These are phyloP conservation scores for Eurotiales sp. DNA, from an alignment of 2,329 filamentous ascomycete genomes.

Conservation along the genomic window DNA sequence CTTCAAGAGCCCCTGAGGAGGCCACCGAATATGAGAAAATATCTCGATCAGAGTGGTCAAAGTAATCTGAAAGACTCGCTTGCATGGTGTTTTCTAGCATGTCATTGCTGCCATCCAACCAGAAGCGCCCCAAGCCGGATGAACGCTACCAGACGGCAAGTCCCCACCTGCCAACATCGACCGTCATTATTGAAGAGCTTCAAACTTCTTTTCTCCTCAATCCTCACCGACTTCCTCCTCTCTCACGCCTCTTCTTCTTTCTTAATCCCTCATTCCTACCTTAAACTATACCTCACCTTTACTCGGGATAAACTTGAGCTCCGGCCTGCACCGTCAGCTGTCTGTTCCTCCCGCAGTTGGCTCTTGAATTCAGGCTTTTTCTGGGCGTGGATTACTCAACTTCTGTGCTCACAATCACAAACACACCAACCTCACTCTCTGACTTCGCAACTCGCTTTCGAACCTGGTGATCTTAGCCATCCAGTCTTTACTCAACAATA, in stretches of 20 bases:
- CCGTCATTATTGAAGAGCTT: slow-evolving; percentile 54
- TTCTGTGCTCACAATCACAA: background rate
- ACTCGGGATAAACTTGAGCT: slow-evolving; percentile 18
- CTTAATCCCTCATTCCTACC: slow-evolving; percentile 10
- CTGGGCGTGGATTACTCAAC: slow-evolving; percentile 5
- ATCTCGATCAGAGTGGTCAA: too few species aligned
- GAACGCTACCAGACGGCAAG: slow-evolving; percentile 4
- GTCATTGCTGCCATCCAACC: too few species aligned
- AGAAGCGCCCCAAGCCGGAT: too few species aligned
- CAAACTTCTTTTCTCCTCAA: slow-evolving; percentile 12
- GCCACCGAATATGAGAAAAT: too few species aligned
- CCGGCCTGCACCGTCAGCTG: slow-evolving; percentile 44
- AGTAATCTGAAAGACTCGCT: too few species aligned
- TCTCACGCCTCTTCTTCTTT: slow-evolving; percentile 3
- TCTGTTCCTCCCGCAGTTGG: slow-evolving; percentile 19
- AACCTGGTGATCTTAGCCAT: background rate
- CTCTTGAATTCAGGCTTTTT: slow-evolving; percentile 10
- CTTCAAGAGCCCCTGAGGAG: too few species aligned
- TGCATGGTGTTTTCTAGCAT: too few species aligned
- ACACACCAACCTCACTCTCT: background rate
- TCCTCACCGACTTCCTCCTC: slow-evolving; percentile 14
- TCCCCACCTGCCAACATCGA: slow-evolving; percentile 26
- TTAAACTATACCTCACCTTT: background rate
- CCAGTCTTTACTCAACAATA: background rate
- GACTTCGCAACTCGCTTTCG: too few species aligned